phyloP scores from a whole-genome alignment of 1,284 basidiomycete genomes.

The Tilletia setariae region DNA sequence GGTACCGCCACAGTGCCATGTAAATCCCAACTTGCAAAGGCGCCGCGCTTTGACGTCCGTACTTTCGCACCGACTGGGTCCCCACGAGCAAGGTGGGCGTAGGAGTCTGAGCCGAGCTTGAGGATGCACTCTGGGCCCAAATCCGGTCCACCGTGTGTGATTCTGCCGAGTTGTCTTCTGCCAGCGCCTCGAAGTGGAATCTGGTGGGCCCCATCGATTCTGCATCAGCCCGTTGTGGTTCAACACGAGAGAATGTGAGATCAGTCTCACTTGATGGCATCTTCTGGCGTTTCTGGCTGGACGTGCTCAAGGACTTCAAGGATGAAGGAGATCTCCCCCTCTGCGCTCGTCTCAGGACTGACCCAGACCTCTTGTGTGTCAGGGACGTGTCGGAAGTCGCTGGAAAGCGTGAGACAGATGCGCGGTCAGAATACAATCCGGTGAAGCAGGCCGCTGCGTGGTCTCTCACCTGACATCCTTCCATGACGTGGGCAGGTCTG shows the following conservation, averaged over 20 bases:
- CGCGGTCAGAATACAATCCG: neutral
- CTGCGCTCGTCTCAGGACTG: conserved; percentile 63
- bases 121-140: conserved; percentile 21
- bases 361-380: conserved; percentile 94
- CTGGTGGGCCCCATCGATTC: conserved; percentile 56
- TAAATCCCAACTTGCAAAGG: conserved; percentile 40
- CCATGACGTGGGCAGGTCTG: conserved; percentile 63
- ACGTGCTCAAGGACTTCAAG: conserved; percentile 80
- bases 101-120: conserved; percentile 22
- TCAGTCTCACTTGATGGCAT: conserved; percentile 44
- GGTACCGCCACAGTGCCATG: conserved; percentile 47
- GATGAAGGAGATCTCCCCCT: conserved; percentile 66
- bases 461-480: conserved; percentile 80
- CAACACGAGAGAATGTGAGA: no score
- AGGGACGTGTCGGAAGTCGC: conserved; percentile 86
- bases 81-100: conserved; percentile 34
- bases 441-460: neutral
- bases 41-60: conserved; percentile 34
- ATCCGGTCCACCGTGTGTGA: conserved; percentile 60
- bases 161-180: conserved; percentile 81
- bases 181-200: conserved; percentile 86
- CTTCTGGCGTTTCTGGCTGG: conserved; percentile 57
- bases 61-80: conserved; percentile 44
- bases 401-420: conserved; percentile 53
- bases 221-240: neutral